Conservation (phyloP, 2,329 filamentous ascomycete species). For the Teratosphaeria zuluensis region DNA sequence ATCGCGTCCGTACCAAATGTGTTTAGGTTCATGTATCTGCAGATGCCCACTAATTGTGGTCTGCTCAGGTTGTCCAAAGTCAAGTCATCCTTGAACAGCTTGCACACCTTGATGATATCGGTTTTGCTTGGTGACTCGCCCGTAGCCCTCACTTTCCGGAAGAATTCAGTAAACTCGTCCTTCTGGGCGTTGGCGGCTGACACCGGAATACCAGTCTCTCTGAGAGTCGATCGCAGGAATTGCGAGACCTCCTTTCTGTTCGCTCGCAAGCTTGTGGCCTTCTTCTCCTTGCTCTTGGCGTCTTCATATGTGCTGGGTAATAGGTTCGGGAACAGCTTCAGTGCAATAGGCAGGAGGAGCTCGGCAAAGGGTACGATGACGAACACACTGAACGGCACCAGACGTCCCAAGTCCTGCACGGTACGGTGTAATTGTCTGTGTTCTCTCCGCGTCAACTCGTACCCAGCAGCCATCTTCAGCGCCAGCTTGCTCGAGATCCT, state of each 20-base stretch:
- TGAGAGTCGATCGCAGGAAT: conserved; percentile 80
- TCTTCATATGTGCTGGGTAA: conserved; percentile 95
- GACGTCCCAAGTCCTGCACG: conserved; percentile 80
- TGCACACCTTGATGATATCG: conserved; percentile 97
- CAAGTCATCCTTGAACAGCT: conserved; percentile 95
- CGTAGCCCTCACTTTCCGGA: conserved; percentile 86
- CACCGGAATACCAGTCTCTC: conserved; percentile 85
- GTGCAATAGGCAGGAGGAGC: conserved; percentile 77
- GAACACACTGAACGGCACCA: conserved; percentile 95
- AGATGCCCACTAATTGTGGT: conserved; percentile 93
- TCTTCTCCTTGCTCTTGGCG: conserved; percentile 80
- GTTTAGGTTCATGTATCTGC: conserved; percentile 95
- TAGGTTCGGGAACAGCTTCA: conserved; percentile 94
- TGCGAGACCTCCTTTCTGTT: conserved; percentile 89
- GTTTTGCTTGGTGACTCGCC: conserved; percentile 79
- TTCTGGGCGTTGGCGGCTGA: conserved; percentile 75
- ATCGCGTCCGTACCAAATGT: conserved; percentile 96
- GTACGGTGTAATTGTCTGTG: conserved; percentile 85
- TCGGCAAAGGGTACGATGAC: conserved; percentile 95
- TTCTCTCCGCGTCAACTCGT: conserved; percentile 90
- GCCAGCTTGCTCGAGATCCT: conserved; percentile 85
- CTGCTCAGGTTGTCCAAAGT: conserved; percentile 94
- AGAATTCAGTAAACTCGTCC: conserved; percentile 93
- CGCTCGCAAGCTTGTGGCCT: conserved; percentile 68
- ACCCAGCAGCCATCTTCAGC: conserved; percentile 94